Percentiles rank a stretch among this genome's conserved stretches.
Conservation (phyloP, 2,329 filamentous ascomycete species). For the Aspergillus tamarii region DNA sequence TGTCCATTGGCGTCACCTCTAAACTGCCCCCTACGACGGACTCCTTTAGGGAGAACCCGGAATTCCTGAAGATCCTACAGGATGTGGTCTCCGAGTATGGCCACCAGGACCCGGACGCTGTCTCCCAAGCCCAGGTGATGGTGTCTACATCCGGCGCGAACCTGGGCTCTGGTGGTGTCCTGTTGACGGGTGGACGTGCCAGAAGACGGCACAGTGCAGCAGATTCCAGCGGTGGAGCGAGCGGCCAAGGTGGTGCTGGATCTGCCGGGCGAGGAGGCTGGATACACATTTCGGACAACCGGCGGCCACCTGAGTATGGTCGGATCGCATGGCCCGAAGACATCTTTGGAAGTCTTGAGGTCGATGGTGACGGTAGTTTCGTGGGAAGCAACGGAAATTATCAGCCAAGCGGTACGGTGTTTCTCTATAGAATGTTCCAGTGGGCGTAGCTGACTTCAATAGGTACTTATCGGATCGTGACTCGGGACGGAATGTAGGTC, state of each 20-base stretch:
- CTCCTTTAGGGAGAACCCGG: constrained; percentile 59
- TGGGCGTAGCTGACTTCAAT: constrained; percentile 18
- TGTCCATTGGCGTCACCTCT: constrained; percentile 59
- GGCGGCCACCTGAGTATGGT: constrained; percentile 65
- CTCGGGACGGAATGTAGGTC: constrained; percentile 62
- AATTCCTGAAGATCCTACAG: constrained; percentile 60
- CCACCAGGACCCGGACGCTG: constrained; percentile 58
- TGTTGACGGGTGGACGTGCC: constrained; percentile 45
- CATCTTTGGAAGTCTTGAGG: constrained; percentile 67
- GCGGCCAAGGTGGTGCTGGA: constrained; percentile 61
- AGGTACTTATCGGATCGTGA: constrained; percentile 64
- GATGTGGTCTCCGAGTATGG: constrained; percentile 59
- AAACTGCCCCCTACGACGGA: constrained; percentile 60
- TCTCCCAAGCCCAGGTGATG: constrained; percentile 63
- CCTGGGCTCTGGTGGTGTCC: constrained; percentile 54
- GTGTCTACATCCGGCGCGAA: constrained; percentile 61
- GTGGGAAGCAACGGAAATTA: constrained; percentile 60
- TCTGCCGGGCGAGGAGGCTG: constrained; percentile 62
- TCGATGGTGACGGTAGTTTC: constrained; percentile 62
- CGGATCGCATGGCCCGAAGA: constrained; percentile 68
- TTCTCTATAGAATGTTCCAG: neutral
- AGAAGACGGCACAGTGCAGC: constrained; percentile 39
- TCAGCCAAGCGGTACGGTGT: constrained; percentile 57
- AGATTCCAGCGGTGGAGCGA: constrained; percentile 59
- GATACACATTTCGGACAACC: constrained; percentile 64